phyloP scores from a whole-genome alignment of 768 basidiomycete genomes.

The Pleurotus tuoliensis region DNA sequence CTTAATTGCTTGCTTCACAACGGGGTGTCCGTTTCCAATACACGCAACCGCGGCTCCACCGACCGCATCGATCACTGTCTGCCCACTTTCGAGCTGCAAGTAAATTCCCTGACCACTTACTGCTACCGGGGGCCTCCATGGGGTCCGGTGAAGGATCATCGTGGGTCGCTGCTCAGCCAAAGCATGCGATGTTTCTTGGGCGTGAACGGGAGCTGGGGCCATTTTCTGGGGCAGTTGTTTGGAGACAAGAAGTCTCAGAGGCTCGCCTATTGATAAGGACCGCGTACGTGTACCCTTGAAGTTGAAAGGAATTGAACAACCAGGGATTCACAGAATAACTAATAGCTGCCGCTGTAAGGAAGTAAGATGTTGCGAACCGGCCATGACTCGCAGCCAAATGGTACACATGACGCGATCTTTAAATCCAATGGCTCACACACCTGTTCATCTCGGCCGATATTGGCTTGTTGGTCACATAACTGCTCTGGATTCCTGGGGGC shows the following conservation, averaged over 20 bases:
- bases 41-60: constrained; percentile 86
- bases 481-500: too few relatives aligned
- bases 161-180: constrained; percentile 8
- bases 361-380: not conserved
- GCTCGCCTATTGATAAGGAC: not conserved
- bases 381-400: not conserved
- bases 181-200: not conserved
- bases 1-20: constrained; percentile 69
- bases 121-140: constrained; percentile 72
- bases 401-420: not conserved
- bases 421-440: not conserved
- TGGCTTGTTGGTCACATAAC: too few relatives aligned
- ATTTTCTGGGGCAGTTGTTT: not conserved
- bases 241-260: not conserved
- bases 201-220: constrained; percentile 1
- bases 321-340: not conserved
- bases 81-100: constrained; percentile 67
- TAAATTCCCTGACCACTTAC: constrained; percentile 65
- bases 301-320: not conserved
- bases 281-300: not conserved
- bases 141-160: constrained; percentile 62
- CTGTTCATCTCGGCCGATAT: too few relatives aligned
- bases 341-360: constrained; percentile 2
- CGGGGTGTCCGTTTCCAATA: constrained; percentile 71
- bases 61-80: constrained; percentile 68